Evolutionary conservation across 495 filamentous ascomycete genomes (phyloP), one percentile per base, ranked within the genome.

Genomic region (Talaromyces trachyspermus): DNA sequence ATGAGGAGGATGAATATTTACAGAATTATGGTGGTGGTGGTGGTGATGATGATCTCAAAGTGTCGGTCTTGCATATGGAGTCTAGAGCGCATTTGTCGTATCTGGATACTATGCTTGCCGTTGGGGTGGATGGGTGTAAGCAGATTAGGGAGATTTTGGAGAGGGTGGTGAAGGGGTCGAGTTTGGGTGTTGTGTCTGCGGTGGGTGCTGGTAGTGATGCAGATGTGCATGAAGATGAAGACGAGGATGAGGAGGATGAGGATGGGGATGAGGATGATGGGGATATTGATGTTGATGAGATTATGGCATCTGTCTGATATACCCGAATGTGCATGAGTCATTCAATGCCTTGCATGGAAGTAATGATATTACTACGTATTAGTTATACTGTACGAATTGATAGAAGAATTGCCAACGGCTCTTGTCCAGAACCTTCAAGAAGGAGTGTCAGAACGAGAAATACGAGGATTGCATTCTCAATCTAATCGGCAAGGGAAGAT

Each of bases 121-220:
- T 92, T 9, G 94, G 84, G 0, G 81, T 95, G 33, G 91, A 95
- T 65, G 92, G 89, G 32, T 97, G 94, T 65, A 84, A 78, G 63
- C 84, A 89, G 64, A 76, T 98, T 20, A 77, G 85, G 50, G 79
- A 84, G 56, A 79, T 95, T 25, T 59, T 94, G 39, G 71, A 79
- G 41, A 78, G 78, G 46, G 78, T 82, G 17, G 65, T 73, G 41
- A 70, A 69, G 51, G 65, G 60, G 19, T 65, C 66, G 8, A 62
- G 50, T 22, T 49, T 53, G 46, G 54, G 39, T 18, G 38, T 49
- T 26, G 8, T 39, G 18, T 18, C 51, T 14, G 38, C 2, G 22
- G 2, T 25, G 15, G 14, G 23, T 19, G 48, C 5, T 41, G 43
- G 50, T 23, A n/a, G n/a, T n/a, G n/a, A n/a, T n/a, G n/a, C n/a